Conservation (phyloP, 805 yeast genomes). For the Cyberlindnera euphorbiiphila region DNA sequence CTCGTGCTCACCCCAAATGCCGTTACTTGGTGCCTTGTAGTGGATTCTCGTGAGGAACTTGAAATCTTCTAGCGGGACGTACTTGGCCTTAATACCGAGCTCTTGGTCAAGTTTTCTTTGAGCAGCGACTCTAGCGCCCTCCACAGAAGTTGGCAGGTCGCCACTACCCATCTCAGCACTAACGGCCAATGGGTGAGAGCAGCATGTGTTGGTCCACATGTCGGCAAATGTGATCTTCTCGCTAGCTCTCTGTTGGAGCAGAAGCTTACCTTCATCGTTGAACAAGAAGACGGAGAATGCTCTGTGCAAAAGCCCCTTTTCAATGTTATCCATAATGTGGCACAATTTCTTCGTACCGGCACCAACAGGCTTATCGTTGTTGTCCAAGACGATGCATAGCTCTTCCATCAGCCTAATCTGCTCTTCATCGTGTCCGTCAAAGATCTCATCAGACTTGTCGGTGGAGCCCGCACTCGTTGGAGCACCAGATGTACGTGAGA, state of each 20-base stretch:
- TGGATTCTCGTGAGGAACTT: slow-evolving; percentile 90
- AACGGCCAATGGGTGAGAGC: slow-evolving; percentile 93
- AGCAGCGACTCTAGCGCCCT: slow-evolving; percentile 85
- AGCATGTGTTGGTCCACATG: slow-evolving; percentile 99
- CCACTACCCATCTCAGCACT: slow-evolving; percentile 70
- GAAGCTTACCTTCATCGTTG: slow-evolving; percentile 67
- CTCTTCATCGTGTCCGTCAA: slow-evolving; percentile 87
- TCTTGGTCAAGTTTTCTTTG: slow-evolving; percentile 91
- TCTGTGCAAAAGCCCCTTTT: slow-evolving; percentile 84
- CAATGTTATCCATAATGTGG: slow-evolving; percentile 82
- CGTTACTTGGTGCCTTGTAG: slow-evolving; percentile 81
- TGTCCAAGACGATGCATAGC: slow-evolving; percentile 88
- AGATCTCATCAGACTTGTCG: slow-evolving; percentile 41
- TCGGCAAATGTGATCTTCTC: slow-evolving; percentile 96
- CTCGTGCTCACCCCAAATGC: slow-evolving; percentile 96
- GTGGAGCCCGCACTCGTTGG: slow-evolving; percentile 34
- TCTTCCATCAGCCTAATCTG: slow-evolving; percentile 96
- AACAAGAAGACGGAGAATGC: slow-evolving; percentile 96
- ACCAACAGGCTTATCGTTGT: slow-evolving; percentile 82
- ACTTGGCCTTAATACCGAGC: slow-evolving; percentile 68
- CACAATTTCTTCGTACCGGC: slow-evolving; percentile 92
- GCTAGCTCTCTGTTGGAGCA: slow-evolving; percentile 92
- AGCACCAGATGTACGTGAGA: slow-evolving; percentile 57
- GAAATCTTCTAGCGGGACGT: slow-evolving; percentile 62
- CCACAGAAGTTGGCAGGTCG: slow-evolving; percentile 52